Base-by-base conservation (phyloP, 495 filamentous ascomycete genomes). In the Neurospora sp. region DNA sequence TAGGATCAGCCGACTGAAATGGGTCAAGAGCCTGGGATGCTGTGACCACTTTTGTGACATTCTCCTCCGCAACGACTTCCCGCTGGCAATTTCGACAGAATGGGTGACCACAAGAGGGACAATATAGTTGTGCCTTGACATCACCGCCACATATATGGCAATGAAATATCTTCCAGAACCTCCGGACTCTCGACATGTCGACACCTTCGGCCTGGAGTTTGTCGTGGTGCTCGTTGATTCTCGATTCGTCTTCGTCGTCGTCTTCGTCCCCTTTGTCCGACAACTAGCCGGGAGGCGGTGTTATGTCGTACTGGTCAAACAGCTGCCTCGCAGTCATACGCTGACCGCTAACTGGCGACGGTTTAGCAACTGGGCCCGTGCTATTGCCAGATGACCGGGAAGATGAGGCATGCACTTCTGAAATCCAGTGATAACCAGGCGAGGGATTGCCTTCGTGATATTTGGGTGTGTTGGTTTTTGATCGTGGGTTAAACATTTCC, bases 121-220 rank as follows among this genome's bases (percentile, higher is more conserved):
- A 84, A 73, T 79, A 73, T 10, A 74, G 75, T 44, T 77, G 79
- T 37, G 80, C 77, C 70, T 74, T 76, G 45, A 78, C 79, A 35
- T 77, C 75, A 65, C 76, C 72, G 48, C 79, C 81, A 73, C 81
- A 83, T n/a, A 84, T 68, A 71, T 82, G 82, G 71, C 81, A 83
- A 71, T 82, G 82, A 69, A 80, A 83, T 69, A 80, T 74, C 53
- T 77, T 78, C 71, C 71, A 73, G 69, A 39, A 27, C 17, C 39
- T 40, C 17, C 31, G 41, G 35, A 61, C 48, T 39, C 39, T 17
- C 7, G 40, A 35, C 35, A 53, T 70, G 1, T 42, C 53, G 37
- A 69, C 70, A 3, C 68, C 37, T 39, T 39, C 20, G 14, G 53
- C 14, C 10, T 35, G 22, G 14, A 65, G 27, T 35, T 65, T 35